phyloP scores from a whole-genome alignment of 176 grass and related monocot genomes.

The Aegilops sharonensis region DNA sequence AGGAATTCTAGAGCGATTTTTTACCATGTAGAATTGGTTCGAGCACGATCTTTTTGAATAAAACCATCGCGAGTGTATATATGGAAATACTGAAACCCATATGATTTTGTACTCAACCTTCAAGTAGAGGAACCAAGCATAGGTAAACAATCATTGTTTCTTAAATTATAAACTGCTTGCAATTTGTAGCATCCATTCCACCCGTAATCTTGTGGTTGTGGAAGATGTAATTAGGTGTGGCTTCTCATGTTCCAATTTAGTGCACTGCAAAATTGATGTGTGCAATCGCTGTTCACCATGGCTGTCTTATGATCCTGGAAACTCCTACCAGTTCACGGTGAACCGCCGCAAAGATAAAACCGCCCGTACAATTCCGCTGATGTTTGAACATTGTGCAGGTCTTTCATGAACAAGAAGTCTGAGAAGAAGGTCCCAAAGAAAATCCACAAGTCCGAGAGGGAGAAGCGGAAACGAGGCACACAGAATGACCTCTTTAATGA shows the following conservation, averaged over 20 bases:
- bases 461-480: constrained; percentile 72
- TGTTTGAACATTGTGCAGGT: constrained; percentile 29
- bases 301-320: background rate
- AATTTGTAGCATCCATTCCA: background rate
- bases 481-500: constrained; percentile 76
- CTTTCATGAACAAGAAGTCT: constrained; percentile 38
- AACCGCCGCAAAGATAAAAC: background rate
- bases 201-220: background rate
- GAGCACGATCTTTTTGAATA: background rate
- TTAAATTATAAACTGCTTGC: background rate
- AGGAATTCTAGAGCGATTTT: background rate
- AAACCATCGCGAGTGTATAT: too few relatives aligned
- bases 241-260: background rate
- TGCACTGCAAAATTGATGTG: background rate
- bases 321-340: background rate
- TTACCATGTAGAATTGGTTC: background rate
- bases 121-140: background rate
- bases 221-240: background rate
- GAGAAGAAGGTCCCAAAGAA: constrained; percentile 75
- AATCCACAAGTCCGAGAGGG: constrained; percentile 87
- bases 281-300: background rate
- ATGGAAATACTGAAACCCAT: too few relatives aligned
- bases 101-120: background rate
- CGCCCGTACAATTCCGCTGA: background rate
- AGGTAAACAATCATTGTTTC: background rate